phyloP scores from a whole-genome alignment of 2,329 filamentous ascomycete genomes.

The Curvularia sp. region DNA sequence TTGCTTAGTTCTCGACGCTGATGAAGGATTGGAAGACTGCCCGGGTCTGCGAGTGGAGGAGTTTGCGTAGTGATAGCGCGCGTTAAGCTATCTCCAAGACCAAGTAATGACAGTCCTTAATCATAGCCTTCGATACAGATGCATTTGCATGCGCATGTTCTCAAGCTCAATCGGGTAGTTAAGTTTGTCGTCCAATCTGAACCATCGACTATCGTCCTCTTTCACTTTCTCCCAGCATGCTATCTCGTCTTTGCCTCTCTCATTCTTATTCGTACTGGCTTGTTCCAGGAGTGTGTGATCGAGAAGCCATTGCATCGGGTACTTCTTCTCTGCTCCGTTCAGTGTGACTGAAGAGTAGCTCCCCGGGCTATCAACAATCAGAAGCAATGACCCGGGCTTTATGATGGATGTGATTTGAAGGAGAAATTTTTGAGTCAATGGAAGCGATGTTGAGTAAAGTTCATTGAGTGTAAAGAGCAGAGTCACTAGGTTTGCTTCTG shows the following conservation, averaged over 20 bases:
- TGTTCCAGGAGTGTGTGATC: constrained; percentile 75
- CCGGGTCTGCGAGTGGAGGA: not conserved
- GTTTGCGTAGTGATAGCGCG: not conserved
- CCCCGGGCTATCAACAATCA: constrained; percentile 92
- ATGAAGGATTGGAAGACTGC: not conserved
- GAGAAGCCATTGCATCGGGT: constrained; percentile 93
- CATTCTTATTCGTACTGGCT: constrained; percentile 18
- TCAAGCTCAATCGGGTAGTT: constrained; percentile 86
- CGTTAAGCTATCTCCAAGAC: not conserved
- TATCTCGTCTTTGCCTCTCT: constrained; percentile 22
- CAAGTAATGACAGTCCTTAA: not conserved
- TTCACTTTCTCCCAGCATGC: constrained; percentile 74
- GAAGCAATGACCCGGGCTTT: constrained; percentile 68
- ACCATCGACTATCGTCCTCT: constrained; percentile 83
- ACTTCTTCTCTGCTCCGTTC: constrained; percentile 64
- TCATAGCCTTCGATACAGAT: constrained; percentile 67
- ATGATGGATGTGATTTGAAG: constrained; percentile 69
- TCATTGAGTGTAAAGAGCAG: constrained; percentile 96
- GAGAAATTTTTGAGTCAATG: constrained; percentile 78
- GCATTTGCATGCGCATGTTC: constrained; percentile 94
- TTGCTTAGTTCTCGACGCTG: not conserved
- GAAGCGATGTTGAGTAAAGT: constrained; percentile 79
- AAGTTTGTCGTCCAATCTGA: constrained; percentile 69
- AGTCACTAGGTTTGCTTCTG: constrained; percentile 66
- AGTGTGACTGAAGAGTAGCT: constrained; percentile 86